Conservation (phyloP, 352 stramenopile species). For the Globisporangium polare region DNA sequence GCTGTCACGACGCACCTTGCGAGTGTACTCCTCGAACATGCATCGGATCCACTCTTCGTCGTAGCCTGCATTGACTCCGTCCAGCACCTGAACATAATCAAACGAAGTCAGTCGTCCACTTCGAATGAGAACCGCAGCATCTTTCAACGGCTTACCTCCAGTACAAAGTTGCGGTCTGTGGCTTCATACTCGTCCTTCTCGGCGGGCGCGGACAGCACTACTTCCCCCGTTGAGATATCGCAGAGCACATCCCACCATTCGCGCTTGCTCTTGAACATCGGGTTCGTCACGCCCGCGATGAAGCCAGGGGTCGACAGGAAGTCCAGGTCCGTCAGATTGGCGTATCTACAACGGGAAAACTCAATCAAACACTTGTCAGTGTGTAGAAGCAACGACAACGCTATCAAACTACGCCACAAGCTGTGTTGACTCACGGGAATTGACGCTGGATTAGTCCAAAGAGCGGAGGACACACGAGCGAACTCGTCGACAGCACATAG, state of each 20-base stretch:
- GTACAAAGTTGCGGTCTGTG: slow-evolving; percentile 65
- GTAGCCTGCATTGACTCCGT: slow-evolving; percentile 73
- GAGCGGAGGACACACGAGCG: slow-evolving; percentile 77
- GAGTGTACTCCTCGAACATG: slow-evolving; percentile 88
- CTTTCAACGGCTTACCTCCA: slow-evolving; percentile 35
- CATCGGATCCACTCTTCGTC: slow-evolving; percentile 85
- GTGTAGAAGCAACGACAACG: not conserved
- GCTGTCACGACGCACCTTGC: slow-evolving; percentile 30
- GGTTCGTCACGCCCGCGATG: slow-evolving; percentile 90
- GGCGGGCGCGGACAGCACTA: slow-evolving; percentile 46
- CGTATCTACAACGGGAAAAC: slow-evolving; percentile 43
- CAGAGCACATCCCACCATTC: slow-evolving; percentile 91
- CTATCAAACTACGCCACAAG: not conserved
- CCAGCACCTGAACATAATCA: slow-evolving; percentile 46
- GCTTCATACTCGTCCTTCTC: slow-evolving; percentile 79
- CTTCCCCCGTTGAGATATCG: slow-evolving; percentile 81
- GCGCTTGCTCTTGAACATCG: slow-evolving; percentile 89
- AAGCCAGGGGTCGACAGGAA: slow-evolving; percentile 83
- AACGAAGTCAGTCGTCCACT: not conserved
- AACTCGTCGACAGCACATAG: slow-evolving; percentile 81
- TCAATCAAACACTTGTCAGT: not conserved
- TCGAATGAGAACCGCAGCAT: not conserved
- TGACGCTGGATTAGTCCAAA: slow-evolving; percentile 77
- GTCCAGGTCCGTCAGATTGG: slow-evolving; percentile 85
- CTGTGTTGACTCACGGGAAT: slow-evolving; percentile 39